phyloP scores from a whole-genome alignment of 176 grass and related monocot species.

The Metroxylon sagu region DNA sequence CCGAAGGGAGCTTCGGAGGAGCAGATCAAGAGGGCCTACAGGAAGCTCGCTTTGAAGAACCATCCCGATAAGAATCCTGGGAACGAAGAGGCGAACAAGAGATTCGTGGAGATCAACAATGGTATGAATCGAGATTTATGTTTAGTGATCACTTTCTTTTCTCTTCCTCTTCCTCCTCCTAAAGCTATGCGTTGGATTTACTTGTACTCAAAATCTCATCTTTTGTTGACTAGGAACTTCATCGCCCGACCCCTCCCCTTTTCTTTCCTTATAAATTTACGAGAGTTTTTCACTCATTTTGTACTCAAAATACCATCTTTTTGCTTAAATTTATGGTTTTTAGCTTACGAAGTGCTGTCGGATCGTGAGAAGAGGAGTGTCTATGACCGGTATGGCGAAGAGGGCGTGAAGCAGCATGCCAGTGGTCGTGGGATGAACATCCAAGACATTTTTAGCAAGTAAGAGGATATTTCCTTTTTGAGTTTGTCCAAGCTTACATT shows the following conservation, averaged over 20 bases:
- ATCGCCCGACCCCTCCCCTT: too few species aligned
- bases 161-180: too few species aligned
- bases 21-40: slow-evolving; percentile 95
- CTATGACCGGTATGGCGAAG: slow-evolving; percentile 89
- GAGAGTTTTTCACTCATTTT: not conserved
- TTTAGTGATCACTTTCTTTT: too few species aligned
- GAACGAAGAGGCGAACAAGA: slow-evolving; percentile 91
- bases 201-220: too few species aligned
- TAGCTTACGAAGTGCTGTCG: slow-evolving; percentile 82
- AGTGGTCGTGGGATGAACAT: slow-evolving; percentile 85
- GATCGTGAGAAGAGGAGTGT: slow-evolving; percentile 96
- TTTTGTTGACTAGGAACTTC: too few species aligned
- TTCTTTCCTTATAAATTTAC: too few species aligned
- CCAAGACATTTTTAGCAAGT: slow-evolving; percentile 90
- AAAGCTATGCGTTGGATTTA: too few species aligned
- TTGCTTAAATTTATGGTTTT: not conserved
- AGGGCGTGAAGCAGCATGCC: slow-evolving; percentile 88
- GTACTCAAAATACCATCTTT: too few species aligned
- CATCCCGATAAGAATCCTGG: slow-evolving; percentile 91
- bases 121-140: slow-evolving; percentile 23
- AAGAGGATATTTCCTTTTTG: not conserved
- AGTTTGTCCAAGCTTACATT: not conserved
- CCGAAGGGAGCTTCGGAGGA: slow-evolving; percentile 89
- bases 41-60: slow-evolving; percentile 94
- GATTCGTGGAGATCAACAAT: slow-evolving; percentile 85